Conservation (phyloP, 225 moss, liverwort and hornwort species). For the Physcomitrium patens region DNA sequence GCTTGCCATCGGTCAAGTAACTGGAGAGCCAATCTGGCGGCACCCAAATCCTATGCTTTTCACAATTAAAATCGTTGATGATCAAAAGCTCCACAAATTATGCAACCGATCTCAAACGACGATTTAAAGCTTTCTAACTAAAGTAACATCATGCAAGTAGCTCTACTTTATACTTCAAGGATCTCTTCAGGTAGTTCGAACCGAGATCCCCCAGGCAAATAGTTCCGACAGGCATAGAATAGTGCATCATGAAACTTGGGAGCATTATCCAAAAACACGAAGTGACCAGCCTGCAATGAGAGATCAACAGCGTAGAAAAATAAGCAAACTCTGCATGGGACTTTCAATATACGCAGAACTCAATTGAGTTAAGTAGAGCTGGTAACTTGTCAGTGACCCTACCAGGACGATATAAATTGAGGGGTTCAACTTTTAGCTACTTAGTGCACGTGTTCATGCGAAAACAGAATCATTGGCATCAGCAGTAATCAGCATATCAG, state of each 20-base stretch:
- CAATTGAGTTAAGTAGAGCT: background rate
- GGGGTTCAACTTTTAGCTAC: background rate
- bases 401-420: no score
- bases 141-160: background rate
- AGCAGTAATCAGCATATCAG: background rate
- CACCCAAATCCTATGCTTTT: background rate
- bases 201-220: slow-evolving; percentile 37
- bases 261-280: slow-evolving; percentile 91
- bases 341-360: background rate
- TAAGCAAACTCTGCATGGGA: background rate
- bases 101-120: background rate
- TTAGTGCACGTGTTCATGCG: background rate
- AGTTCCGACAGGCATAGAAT: slow-evolving; percentile 71
- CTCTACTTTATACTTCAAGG: slow-evolving; percentile 25
- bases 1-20: background rate
- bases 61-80: background rate
- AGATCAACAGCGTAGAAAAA: background rate
- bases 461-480: no score
- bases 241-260: slow-evolving; percentile 77
- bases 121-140: background rate
- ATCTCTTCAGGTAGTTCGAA: slow-evolving; percentile 21
- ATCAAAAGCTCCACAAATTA: slow-evolving; percentile 6
- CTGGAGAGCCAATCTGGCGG: background rate
- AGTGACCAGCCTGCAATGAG: slow-evolving; percentile 79
- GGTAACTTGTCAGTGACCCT: background rate